A percentile compares a stretch with the other conserved stretches of the same genome.
These are phyloP conservation scores for Peniophora sp. DNA, from an alignment of 1,284 basidiomycete species.

Conservation along the genomic window DNA sequence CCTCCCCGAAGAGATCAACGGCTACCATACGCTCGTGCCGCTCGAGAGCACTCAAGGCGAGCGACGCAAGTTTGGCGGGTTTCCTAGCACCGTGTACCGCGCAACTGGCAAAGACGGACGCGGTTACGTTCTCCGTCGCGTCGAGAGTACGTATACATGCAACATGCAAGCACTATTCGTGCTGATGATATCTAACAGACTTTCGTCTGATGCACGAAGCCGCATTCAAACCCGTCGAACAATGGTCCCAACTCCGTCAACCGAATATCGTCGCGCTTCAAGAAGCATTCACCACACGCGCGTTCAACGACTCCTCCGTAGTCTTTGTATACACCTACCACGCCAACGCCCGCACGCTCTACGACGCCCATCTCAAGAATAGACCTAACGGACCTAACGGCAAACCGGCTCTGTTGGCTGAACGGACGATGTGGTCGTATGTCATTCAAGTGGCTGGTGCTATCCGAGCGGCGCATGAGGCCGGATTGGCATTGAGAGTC, in stretches of 20 bases:
- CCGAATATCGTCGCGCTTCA: conserved; percentile 81
- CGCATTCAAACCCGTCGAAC: conserved; percentile 80
- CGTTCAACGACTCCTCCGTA: conserved; percentile 90
- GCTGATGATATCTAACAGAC: conserved; percentile 39
- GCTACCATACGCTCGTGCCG: conserved; percentile 84
- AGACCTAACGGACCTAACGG: conserved; percentile 17
- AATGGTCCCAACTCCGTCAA: conserved; percentile 84
- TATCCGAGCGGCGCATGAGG: conserved; percentile 80
- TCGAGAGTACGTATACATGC: conserved; percentile 66
- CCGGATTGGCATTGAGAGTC: conserved; percentile 76
- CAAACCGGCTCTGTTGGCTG: conserved; percentile 42
- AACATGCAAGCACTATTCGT: too few relatives aligned
- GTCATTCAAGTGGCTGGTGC: conserved; percentile 87
- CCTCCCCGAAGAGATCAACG: conserved; percentile 84
- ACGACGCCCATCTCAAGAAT: conserved; percentile 57
- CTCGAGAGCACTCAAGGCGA: conserved; percentile 55
- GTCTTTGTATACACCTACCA: conserved; percentile 93
- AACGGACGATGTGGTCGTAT: conserved; percentile 92
- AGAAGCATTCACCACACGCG: conserved; percentile 94
- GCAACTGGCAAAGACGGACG: conserved; percentile 79
- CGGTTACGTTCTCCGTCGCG: conserved; percentile 72
- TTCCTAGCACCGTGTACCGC: conserved; percentile 79
- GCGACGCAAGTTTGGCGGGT: conserved; percentile 65
- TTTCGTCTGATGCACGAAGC: conserved; percentile 78
- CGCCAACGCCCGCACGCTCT: conserved; percentile 79